Base-by-base conservation (phyloP, 169 alveolate genomes). In the Pseudocohnilembus persalinus region DNA sequence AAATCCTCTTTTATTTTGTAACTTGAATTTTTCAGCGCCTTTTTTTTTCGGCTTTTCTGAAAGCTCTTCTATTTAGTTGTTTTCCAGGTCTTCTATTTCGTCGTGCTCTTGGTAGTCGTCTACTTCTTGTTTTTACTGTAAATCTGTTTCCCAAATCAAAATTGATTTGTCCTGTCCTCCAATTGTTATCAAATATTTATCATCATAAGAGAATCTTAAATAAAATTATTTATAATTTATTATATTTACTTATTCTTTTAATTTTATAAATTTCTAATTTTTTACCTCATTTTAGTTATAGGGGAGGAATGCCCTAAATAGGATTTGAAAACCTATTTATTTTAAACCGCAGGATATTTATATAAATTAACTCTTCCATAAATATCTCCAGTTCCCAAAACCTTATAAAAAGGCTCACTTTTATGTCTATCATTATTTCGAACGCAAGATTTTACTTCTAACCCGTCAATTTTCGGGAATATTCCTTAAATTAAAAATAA, bases 151-250 rank as follows among this genome's bases (percentile, higher is more conserved):
- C 98, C 98, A 96, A 29, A 93, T 90, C 76, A 96, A 92, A 20
- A 96, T 93, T 29, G 96, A 87, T 77, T 93, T 96, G 88, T 96
- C 98, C 89, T 93, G 90, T n/a, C 97, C 97, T 27, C 97, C 96
- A 25, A 93, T 91, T 0, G 96, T 77, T 1, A 94, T 87, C 28
- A 96, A 84, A 83, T 88, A 91, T 73, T 89, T 85, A 87, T 96
- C 98, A 79, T 89, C 92, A 34, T 77, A 34, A 1, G 95, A 83
- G 83, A 96, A 96, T 89, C 92, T 94, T n/a, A n/a, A n/a, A n/a
- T n/a, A n/a, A n/a, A n/a, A n/a, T n/a, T n/a, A n/a, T n/a, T n/a
- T n/a, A n/a, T n/a, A n/a, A n/a, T n/a, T n/a, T n/a, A n/a, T n/a
- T n/a, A n/a, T n/a, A n/a, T n/a, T n/a, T n/a, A n/a, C n/a, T n/a